A percentile compares a stretch with the other conserved stretches of the same genome.
Evolutionary conservation across 225 moss, liverwort and hornwort species (phyloP).

Genomic region (Ulota crispa): DNA sequence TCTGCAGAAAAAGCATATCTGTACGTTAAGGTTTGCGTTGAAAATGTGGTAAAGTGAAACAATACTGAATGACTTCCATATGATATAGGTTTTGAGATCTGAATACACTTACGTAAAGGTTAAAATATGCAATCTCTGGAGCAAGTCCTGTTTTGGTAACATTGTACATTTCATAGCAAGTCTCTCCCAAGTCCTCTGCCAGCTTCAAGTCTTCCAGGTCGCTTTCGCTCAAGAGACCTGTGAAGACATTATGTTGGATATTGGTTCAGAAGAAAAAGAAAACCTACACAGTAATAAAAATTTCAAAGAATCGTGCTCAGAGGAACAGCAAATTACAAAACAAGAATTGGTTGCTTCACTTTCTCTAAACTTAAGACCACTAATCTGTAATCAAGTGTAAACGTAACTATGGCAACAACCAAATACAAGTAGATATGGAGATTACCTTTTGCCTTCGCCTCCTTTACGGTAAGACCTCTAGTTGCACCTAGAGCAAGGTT

Average conservation of each 20-base stretch:
- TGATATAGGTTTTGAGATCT: not conserved
- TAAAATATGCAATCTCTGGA: slow-evolving; percentile 93
- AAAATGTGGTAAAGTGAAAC: not conserved
- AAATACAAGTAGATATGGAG: not conserved
- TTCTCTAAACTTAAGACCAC: not conserved
- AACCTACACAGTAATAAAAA: not conserved
- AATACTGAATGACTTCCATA: not conserved
- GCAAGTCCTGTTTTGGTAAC: slow-evolving; percentile 93
- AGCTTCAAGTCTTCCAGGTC: slow-evolving; percentile 75
- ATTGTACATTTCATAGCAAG: slow-evolving; percentile 98
- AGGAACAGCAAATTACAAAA: not conserved
- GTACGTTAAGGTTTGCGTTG: not conserved
- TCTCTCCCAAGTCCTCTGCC: slow-evolving; percentile 79
- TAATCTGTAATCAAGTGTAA: not conserved
- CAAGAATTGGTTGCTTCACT: not conserved
- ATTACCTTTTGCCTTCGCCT: slow-evolving; percentile 64
- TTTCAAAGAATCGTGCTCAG: not conserved
- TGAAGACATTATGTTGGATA: not conserved
- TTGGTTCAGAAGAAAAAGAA: slow-evolving; percentile 12
- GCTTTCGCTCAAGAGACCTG: slow-evolving; percentile 70
- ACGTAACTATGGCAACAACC: not conserved
- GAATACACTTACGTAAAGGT: slow-evolving; percentile 61
- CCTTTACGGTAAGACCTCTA: slow-evolving; percentile 65
- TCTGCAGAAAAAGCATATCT: slow-evolving; percentile 25
- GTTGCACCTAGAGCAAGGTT: slow-evolving; percentile 94